phyloP scores from a whole-genome alignment of 352 stramenopile genomes.

The Pythium diclinum region DNA sequence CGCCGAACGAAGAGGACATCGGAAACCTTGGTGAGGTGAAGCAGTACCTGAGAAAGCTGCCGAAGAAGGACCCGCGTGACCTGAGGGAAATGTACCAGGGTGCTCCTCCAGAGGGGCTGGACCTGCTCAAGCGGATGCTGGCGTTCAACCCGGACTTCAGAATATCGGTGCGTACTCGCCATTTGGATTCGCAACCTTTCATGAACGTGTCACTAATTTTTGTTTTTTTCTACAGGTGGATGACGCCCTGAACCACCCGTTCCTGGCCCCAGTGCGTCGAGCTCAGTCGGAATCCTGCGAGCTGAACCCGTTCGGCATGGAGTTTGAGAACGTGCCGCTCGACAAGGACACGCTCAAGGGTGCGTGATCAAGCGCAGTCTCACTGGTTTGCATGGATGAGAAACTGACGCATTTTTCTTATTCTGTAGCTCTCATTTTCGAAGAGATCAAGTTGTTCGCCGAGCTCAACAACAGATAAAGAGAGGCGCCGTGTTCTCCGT shows the following conservation, averaged over 20 bases:
- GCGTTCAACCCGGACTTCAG: conserved; percentile 71
- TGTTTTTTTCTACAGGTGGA: conserved; percentile 47
- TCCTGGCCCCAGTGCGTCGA: conserved; percentile 76
- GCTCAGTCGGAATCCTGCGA: conserved; percentile 72
- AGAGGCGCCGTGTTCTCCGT: neutral
- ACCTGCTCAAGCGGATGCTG: conserved; percentile 86
- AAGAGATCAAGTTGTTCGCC: conserved; percentile 85
- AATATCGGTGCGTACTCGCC: conserved; percentile 60
- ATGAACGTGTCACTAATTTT: neutral
- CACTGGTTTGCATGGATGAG: neutral
- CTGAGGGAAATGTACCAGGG: conserved; percentile 85
- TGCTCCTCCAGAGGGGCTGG: conserved; percentile 70
- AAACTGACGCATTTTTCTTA: neutral
- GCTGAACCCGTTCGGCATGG: conserved; percentile 80
- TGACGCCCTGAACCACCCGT: conserved; percentile 78
- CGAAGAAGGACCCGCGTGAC: conserved; percentile 76
- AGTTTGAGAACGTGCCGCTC: conserved; percentile 85
- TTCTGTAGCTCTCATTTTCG: conserved; percentile 71
- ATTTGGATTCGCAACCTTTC: neutral
- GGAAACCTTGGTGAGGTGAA: conserved; percentile 77
- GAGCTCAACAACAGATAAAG: conserved; percentile 65
- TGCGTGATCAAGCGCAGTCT: conserved; percentile 25
- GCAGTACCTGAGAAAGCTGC: conserved; percentile 83
- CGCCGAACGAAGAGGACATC: conserved; percentile 89
- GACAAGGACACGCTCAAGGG: conserved; percentile 86